These are phyloP conservation scores for Yarrowia yakushimensis DNA, from an alignment of 805 yeast species.

Conservation along the genomic window DNA sequence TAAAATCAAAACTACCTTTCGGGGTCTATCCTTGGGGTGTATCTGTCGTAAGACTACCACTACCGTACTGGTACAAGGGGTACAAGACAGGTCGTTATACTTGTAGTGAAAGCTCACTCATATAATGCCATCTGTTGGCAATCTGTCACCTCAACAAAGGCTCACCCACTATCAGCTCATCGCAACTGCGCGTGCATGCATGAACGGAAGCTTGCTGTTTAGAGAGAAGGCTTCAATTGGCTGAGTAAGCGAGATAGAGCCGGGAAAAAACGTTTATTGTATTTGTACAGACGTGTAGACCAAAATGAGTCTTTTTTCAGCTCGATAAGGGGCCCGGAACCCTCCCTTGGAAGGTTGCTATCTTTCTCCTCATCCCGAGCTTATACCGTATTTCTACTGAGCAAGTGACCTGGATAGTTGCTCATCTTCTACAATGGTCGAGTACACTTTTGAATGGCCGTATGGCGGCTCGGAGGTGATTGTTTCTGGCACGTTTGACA, in stretches of 20 bases:
- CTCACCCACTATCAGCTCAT: too few relatives aligned
- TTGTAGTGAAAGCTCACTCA: too few relatives aligned
- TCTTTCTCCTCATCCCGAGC: not conserved
- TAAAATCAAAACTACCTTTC: too few relatives aligned
- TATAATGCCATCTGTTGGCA: too few relatives aligned
- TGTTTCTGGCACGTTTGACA: slow-evolving; percentile 59
- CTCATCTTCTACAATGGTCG: not conserved
- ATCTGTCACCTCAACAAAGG: too few relatives aligned
- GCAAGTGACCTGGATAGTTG: too few relatives aligned
- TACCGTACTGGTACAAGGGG: too few relatives aligned
- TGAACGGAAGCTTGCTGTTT: not conserved
- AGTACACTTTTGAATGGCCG: slow-evolving; percentile 25
- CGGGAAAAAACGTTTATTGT: not conserved
- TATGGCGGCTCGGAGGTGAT: slow-evolving; percentile 42
- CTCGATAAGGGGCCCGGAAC: not conserved
- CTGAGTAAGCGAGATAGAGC: not conserved
- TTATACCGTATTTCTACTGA: not conserved
- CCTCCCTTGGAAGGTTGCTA: not conserved
- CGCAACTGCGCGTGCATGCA: too few relatives aligned
- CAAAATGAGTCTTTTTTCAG: not conserved
- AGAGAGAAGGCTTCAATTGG: not conserved
- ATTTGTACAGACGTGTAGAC: not conserved
- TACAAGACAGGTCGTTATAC: too few relatives aligned
- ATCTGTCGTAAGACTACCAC: too few relatives aligned
- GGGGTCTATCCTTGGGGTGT: too few relatives aligned